These are phyloP conservation scores for Leccinum subgranulosum DNA, from an alignment of 768 basidiomycete genomes.

Conservation along the genomic window DNA sequence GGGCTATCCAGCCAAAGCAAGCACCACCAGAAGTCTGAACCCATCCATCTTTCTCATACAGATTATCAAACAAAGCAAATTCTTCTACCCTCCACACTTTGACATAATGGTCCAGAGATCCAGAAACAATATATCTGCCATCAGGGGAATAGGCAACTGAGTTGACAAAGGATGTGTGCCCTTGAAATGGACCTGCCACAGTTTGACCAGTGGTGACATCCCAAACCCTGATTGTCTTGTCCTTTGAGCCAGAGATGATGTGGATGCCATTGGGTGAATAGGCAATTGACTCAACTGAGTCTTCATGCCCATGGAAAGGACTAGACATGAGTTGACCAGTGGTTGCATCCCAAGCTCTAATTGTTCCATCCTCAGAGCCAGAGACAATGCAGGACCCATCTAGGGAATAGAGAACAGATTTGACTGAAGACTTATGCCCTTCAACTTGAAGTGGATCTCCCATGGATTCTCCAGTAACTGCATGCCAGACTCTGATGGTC, in stretches of 20 bases:
- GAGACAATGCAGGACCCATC: neutral
- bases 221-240: neutral
- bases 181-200: neutral
- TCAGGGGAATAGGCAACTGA: neutral
- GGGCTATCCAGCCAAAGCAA: neutral
- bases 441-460: neutral
- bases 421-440: neutral
- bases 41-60: slow-evolving; percentile 1
- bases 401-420: neutral
- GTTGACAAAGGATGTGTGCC: neutral
- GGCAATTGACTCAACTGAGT: neutral
- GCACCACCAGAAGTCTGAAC: neutral
- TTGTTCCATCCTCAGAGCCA: neutral
- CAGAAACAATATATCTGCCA: neutral
- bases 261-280: neutral
- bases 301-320: neutral
- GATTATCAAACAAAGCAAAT: neutral
- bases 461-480: no score
- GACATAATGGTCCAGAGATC: neutral
- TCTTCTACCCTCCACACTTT: slow-evolving; percentile 1
- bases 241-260: neutral
- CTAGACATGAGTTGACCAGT: neutral
- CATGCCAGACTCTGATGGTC: neutral
- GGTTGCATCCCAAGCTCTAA: neutral
- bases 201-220: neutral